A percentile compares a stretch with the other conserved stretches of the same genome.
These are phyloP conservation scores for Tetratostichococcus sp. DNA, from an alignment of 139 green algal species.

Conservation along the genomic window DNA sequence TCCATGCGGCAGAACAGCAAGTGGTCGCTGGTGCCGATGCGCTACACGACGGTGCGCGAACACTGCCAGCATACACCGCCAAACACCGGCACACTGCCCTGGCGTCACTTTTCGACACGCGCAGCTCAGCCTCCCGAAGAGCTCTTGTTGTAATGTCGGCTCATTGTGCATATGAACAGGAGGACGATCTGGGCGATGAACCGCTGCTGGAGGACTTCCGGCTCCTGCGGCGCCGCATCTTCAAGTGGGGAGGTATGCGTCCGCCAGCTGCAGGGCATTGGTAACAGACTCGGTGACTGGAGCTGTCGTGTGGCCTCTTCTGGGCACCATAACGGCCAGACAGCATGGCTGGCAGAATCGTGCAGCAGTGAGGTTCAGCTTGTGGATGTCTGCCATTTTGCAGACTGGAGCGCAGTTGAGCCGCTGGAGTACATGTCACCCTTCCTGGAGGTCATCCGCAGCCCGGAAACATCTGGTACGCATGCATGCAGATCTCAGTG, in stretches of 20 bases:
- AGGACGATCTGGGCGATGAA: constrained; percentile 77
- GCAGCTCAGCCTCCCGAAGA: too few relatives aligned
- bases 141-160: too few relatives aligned
- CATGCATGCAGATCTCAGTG: too few relatives aligned
- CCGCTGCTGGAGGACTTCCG: constrained; percentile 81
- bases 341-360: too few relatives aligned
- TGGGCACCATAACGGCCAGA: too few relatives aligned
- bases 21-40: constrained; percentile 57
- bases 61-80: neutral
- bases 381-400: neutral
- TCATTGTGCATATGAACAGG: constrained; percentile 28
- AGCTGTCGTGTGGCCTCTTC: neutral
- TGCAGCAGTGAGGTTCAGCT: too few relatives aligned
- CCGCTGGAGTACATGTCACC: constrained; percentile 82
- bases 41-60: constrained; percentile 51
- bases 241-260: constrained; percentile 61
- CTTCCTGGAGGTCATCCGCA: constrained; percentile 87
- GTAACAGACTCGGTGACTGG: neutral
- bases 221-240: constrained; percentile 69
- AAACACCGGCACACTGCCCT: too few relatives aligned
- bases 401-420: constrained; percentile 69
- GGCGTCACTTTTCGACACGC: too few relatives aligned
- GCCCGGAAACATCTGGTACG: constrained; percentile 74
- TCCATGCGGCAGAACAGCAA: constrained; percentile 76
- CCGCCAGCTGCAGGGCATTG: neutral